These are phyloP conservation scores for Cryptosporidium xiaoi DNA, from an alignment of 169 alveolate genomes.

Conservation along the genomic window DNA sequence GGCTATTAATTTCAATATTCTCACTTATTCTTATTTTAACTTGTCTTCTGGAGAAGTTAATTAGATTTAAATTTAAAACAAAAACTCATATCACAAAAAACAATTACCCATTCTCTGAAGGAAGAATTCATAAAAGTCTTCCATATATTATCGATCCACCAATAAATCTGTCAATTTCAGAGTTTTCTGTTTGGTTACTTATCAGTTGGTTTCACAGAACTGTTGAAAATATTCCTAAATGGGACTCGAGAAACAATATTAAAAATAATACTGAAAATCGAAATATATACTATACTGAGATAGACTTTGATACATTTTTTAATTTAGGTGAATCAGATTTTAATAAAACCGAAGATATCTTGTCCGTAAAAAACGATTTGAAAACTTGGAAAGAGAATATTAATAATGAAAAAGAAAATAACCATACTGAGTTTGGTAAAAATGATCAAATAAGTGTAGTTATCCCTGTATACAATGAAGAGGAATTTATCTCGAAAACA, in stretches of 20 bases:
- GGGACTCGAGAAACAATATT: constrained; percentile 2
- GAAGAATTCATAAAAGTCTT: neutral
- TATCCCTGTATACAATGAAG: constrained; percentile 81
- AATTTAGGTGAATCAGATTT: neutral
- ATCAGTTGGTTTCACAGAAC: constrained; percentile 36
- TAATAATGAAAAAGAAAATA: neutral
- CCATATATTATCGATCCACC: constrained; percentile 16
- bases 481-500: constrained; percentile 74
- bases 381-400: neutral
- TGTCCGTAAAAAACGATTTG: neutral
- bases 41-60: neutral
- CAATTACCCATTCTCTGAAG: constrained; percentile 4
- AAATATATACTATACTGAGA: constrained; percentile 26
- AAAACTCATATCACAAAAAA: neutral
- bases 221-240: neutral
- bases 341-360: neutral
- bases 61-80: neutral
- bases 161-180: constrained; percentile 8
- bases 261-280: neutral
- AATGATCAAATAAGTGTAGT: constrained; percentile 70
- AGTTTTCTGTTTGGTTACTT: constrained; percentile 45
- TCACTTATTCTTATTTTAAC: constrained; percentile 29
- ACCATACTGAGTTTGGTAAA: neutral
- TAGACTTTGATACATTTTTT: constrained; percentile 55
- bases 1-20: constrained; percentile 7